phyloP scores from a whole-genome alignment of 495 filamentous ascomycete genomes.

The Astrothelium macrocarpum region DNA sequence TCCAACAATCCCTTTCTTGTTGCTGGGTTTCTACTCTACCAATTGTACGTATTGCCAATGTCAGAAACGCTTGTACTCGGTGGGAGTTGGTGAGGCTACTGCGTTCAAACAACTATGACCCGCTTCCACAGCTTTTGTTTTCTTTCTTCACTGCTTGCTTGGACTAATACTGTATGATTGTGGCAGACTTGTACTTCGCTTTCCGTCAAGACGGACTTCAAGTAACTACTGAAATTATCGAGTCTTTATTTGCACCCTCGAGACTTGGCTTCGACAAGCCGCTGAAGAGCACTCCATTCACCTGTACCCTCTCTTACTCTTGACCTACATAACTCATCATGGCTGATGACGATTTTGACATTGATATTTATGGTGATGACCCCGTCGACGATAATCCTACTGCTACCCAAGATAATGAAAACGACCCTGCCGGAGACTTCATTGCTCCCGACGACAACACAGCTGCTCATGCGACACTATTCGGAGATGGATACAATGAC shows the following conservation, averaged over 20 bases:
- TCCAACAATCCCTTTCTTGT: background rate
- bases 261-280: background rate
- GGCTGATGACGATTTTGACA: constrained; percentile 88
- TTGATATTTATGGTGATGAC: constrained; percentile 92
- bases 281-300: background rate
- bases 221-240: constrained; percentile 6
- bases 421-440: constrained; percentile 22
- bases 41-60: background rate
- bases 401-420: constrained; percentile 22
- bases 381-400: constrained; percentile 36
- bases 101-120: background rate
- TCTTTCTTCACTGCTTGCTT: background rate
- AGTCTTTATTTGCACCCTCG: background rate
- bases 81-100: background rate
- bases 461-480: background rate
- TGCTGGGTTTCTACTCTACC: background rate
- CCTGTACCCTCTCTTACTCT: background rate
- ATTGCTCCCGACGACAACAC: constrained; percentile 8
- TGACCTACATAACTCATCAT: background rate
- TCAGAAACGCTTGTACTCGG: background rate
- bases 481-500: background rate
- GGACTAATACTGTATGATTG: background rate
- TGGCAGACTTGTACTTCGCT: background rate
- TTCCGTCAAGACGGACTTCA: background rate
- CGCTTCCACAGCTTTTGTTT: background rate